phyloP scores from a whole-genome alignment of 2,329 filamentous ascomycete genomes.

The Coccinonectria pachysandricola region DNA sequence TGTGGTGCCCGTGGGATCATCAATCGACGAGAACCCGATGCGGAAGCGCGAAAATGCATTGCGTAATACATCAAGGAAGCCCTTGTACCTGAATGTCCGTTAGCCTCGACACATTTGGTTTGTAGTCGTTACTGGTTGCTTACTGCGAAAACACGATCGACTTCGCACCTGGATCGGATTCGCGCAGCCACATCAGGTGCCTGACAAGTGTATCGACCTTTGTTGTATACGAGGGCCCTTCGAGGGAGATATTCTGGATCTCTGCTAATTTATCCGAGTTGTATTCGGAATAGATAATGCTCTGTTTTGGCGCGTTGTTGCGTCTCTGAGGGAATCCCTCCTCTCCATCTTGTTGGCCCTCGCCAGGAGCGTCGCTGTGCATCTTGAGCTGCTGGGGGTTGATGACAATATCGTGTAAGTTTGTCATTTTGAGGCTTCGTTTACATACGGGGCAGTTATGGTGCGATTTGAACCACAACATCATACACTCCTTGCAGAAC shows the following conservation, averaged over 20 bases:
- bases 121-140: conserved; percentile 3
- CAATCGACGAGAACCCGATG: conserved; percentile 65
- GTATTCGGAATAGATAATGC: conserved; percentile 67
- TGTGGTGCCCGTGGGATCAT: conserved; percentile 56
- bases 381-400: conserved; percentile 66
- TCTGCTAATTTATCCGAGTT: conserved; percentile 59
- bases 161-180: conserved; percentile 78
- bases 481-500: conserved; percentile 83
- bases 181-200: conserved; percentile 76
- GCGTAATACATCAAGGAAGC: conserved; percentile 66
- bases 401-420: conserved; percentile 78
- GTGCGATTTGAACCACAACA: conserved; percentile 64
- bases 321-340: conserved; percentile 8
- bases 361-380: conserved; percentile 27
- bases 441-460: conserved; percentile 82
- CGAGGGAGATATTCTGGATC: conserved; percentile 72
- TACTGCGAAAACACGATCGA: conserved; percentile 87
- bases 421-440: conserved; percentile 47
- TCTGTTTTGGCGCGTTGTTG: conserved; percentile 20
- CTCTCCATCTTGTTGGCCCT: conserved; percentile 4
- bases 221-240: conserved; percentile 66
- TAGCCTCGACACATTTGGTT: conserved; percentile 3
- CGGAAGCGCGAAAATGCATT: conserved; percentile 60
- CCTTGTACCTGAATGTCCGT: conserved; percentile 42
- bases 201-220: conserved; percentile 79